Conservation (phyloP, 2,329 filamentous ascomycete genomes). For the Monilinia polystroma region DNA sequence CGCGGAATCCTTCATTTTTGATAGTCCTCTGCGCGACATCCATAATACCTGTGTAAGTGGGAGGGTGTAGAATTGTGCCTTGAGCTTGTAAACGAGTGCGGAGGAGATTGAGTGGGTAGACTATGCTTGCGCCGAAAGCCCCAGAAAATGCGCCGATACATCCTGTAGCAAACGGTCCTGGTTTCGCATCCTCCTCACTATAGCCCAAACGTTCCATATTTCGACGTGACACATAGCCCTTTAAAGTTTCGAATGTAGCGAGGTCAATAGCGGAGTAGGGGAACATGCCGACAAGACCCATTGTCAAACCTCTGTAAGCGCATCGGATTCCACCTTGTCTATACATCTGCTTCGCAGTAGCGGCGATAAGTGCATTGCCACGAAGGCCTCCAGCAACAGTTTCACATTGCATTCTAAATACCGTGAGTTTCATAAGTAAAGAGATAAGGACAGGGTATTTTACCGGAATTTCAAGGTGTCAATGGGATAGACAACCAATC, state of each 20-base stretch:
- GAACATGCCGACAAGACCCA: conserved; percentile 95
- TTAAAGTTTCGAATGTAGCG: conserved; percentile 91
- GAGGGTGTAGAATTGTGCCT: conserved; percentile 85
- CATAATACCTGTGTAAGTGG: conserved; percentile 85
- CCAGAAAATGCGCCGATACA: conserved; percentile 89
- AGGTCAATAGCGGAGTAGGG: conserved; percentile 97
- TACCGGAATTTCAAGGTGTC: conserved; percentile 58
- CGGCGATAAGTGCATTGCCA: conserved; percentile 77
- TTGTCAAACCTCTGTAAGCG: conserved; percentile 89
- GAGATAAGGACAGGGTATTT: conserved; percentile 9
- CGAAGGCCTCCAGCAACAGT: conserved; percentile 81
- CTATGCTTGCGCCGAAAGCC: conserved; percentile 86
- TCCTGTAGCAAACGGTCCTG: conserved; percentile 80
- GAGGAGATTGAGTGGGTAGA: conserved; percentile 93
- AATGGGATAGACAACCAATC: conserved; percentile 76
- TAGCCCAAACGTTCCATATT: conserved; percentile 68
- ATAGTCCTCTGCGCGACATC: conserved; percentile 86
- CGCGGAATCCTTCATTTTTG: conserved; percentile 76
- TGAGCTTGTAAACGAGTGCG: conserved; percentile 91
- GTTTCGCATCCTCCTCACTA: conserved; percentile 78
- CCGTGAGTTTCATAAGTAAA: conserved; percentile 25
- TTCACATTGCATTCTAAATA: conserved; percentile 75
- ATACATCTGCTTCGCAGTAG: conserved; percentile 86
- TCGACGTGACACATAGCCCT: conserved; percentile 67
- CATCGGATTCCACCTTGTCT: conserved; percentile 68